phyloP scores from a whole-genome alignment of 306 rosid species.

The Pyrus communis region DNA sequence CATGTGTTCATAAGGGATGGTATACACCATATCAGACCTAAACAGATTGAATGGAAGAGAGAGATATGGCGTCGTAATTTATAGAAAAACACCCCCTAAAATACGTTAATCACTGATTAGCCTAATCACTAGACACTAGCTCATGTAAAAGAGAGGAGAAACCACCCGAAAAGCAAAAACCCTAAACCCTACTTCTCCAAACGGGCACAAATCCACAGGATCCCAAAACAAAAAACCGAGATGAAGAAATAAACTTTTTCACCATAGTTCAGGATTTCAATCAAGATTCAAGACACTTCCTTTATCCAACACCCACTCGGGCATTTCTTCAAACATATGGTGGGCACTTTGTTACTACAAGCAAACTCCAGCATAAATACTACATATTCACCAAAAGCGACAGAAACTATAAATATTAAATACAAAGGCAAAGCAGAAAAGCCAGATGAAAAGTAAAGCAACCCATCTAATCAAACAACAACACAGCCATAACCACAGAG shows the following conservation, averaged over 20 bases:
- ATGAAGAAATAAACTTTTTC: too few relatives aligned
- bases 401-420: neutral
- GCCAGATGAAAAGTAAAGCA: neutral
- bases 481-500: neutral
- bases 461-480: neutral
- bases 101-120: neutral
- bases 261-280: neutral
- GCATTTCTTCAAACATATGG: slow-evolving; percentile 6
- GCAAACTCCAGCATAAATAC: neutral
- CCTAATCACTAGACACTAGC: neutral
- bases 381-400: neutral
- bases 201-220: neutral
- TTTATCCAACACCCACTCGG: neutral
- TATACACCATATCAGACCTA: neutral
- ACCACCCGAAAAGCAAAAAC: neutral
- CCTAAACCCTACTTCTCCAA: neutral
- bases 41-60: neutral
- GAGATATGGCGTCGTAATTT: neutral
- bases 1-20: neutral
- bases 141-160: neutral
- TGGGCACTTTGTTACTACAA: neutral
- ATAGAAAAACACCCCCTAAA: neutral
- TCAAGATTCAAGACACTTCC: neutral
- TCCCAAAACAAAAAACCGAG: neutral
- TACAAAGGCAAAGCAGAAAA: neutral